Evolutionary conservation across 2,329 filamentous ascomycete species (phyloP), one percentile per base, ranked within the genome.

Genomic region (Ceratocystis cubensis): DNA sequence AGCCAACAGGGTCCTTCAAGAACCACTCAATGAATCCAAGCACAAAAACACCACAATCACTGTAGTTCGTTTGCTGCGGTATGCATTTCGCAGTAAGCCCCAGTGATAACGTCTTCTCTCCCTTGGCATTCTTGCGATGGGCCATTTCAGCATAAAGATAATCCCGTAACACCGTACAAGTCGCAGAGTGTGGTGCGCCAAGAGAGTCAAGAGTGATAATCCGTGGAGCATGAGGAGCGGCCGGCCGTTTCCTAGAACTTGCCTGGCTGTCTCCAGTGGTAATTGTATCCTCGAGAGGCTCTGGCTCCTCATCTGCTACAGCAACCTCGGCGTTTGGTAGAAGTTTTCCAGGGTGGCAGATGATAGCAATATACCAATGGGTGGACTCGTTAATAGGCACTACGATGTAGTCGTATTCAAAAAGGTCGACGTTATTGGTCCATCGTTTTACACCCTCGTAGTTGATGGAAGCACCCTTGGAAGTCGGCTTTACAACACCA

Each of bases 301-400:
- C 30, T 15, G 20, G n/a, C 28, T 46, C 33, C 46, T 68, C 48
- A 33, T 59, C 46, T 33, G 8, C 30, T 28, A 56, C 17, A 13
- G 8, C 6, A 22, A 20, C 25, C n/a, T 66, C 41, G 5, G 46
- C 30, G 15, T 61, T 64, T 33, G 69, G 74, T 6, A 84, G 72
- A 25, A 94, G 79, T 64, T 81, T 85, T 2, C 84, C 82, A 1
- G 93, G 81, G 72, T 99, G 96, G 81, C 91, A 96, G 64, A 99
- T 93, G 66, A 99, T 93, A 15, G 91, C 91, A 70, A 97, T 79
- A 75, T 94, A 97, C 94, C 95, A 99, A 75, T 99, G 94, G 1
- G 80, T 77, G 70, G 84, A 80, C 73, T 96, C 89, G 71, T 96
- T 95, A 74, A 99, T 90, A 0, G 94, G 94, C 5, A 99, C 88